Percentiles rank a stretch among this genome's conserved stretches.
phyloP scores from a whole-genome alignment of 2,329 filamentous ascomycete species.

The Orbilia ellipsospora region DNA sequence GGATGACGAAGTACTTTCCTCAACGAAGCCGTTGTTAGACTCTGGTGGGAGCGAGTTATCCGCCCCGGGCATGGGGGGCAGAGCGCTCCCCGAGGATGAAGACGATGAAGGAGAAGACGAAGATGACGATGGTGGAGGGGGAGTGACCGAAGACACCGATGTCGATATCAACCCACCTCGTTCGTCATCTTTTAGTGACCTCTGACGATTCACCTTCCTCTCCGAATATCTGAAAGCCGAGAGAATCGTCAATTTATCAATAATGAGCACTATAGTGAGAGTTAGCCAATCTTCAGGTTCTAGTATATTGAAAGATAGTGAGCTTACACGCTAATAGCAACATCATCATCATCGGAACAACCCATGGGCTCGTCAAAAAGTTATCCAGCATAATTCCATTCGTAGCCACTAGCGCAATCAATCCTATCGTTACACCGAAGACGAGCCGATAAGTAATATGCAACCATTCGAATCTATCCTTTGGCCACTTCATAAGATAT shows the following conservation, averaged over 20 bases:
- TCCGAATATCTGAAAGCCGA: conserved; percentile 39
- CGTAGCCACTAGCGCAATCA: conserved; percentile 60
- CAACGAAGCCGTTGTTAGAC: not conserved
- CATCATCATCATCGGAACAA: conserved; percentile 61
- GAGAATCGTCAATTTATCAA: conserved; percentile 50
- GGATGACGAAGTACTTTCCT: not conserved
- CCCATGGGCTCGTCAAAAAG: conserved; percentile 60
- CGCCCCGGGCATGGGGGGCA: conserved; percentile 42
- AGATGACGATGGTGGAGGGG: conserved; percentile 17
- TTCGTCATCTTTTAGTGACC: conserved; percentile 24
- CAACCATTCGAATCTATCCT: conserved; percentile 62
- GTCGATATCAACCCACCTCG: conserved; percentile 26
- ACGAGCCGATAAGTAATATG: conserved; percentile 61
- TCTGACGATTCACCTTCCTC: conserved; percentile 35
- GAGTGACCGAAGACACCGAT: conserved; percentile 22
- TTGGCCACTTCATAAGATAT: conserved; percentile 63
- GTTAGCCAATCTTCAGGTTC: not conserved
- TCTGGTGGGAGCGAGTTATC: conserved; percentile 38
- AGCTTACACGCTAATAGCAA: conserved; percentile 61
- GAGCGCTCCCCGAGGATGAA: conserved; percentile 17
- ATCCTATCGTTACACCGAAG: conserved; percentile 58
- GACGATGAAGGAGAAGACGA: conserved; percentile 24
- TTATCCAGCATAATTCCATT: conserved; percentile 57
- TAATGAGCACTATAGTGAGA: conserved; percentile 20
- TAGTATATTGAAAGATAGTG: not conserved